A percentile compares a stretch with the other conserved stretches of the same genome.
These are phyloP conservation scores for Ulota crispa DNA, from an alignment of 225 moss, liverwort and hornwort species.

Conservation along the genomic window DNA sequence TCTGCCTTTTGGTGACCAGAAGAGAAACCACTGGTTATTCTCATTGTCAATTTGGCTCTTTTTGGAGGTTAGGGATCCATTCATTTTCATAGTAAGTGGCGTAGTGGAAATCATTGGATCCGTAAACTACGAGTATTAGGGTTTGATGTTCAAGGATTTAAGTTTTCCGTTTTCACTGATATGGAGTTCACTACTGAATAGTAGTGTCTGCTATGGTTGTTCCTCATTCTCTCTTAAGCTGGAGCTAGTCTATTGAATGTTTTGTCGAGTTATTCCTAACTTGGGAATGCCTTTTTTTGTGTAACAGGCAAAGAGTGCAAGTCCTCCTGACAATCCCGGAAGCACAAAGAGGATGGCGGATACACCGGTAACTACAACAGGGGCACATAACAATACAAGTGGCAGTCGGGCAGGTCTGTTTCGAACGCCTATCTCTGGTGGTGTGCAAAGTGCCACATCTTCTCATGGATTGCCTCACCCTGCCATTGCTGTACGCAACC, in stretches of 20 bases:
- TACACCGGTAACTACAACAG: constrained; percentile 27
- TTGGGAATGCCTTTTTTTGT: constrained; percentile 13
- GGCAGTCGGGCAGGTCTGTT: constrained; percentile 85
- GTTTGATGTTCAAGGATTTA: background rate
- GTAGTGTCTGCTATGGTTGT: background rate
- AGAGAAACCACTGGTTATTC: background rate
- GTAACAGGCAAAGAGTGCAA: constrained; percentile 36
- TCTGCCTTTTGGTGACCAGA: background rate
- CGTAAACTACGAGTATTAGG: background rate
- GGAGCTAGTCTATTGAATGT: background rate
- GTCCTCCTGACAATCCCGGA: constrained; percentile 34
- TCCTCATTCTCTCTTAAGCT: background rate
- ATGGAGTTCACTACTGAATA: background rate
- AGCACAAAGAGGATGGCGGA: constrained; percentile 32
- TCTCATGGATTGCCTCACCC: constrained; percentile 92
- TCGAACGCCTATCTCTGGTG: constrained; percentile 94
- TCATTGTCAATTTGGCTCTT: background rate
- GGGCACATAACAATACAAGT: constrained; percentile 29
- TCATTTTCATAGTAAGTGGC: background rate
- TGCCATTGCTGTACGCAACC: constrained; percentile 91
- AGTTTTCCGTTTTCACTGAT: background rate
- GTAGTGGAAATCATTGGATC: background rate
- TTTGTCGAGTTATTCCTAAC: constrained; percentile 2
- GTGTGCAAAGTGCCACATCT: constrained; percentile 95
- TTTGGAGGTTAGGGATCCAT: background rate